phyloP scores from a whole-genome alignment of 352 stramenopile species.

The Globisporangium sylvaticum region DNA sequence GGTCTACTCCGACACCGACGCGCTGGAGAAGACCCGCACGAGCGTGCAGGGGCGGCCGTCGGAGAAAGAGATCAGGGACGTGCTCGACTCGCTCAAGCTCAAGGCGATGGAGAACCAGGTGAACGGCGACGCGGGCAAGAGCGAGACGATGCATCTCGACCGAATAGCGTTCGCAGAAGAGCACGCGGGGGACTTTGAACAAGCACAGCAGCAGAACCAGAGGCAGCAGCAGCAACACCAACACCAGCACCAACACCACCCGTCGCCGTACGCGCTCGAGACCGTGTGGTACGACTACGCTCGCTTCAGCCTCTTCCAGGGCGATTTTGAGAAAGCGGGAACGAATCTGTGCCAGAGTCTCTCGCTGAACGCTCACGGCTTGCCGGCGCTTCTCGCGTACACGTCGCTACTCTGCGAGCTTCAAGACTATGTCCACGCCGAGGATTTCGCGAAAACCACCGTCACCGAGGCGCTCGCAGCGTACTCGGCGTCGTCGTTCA shows the following conservation, averaged over 20 bases:
- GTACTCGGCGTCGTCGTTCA: constrained; percentile 10
- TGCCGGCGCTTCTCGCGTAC: constrained; percentile 45
- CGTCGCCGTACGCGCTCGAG: constrained; percentile 16
- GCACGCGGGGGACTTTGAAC: constrained; percentile 11
- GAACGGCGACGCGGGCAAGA: constrained; percentile 61
- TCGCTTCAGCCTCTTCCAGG: constrained; percentile 43
- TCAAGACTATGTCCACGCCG: constrained; percentile 36
- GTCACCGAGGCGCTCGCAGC: constrained; percentile 24
- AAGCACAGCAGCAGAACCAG: constrained; percentile 5
- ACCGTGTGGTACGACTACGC: constrained; percentile 66
- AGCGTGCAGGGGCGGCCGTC: constrained; percentile 18
- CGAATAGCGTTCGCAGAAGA: constrained; percentile 56
- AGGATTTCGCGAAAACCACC: constrained; percentile 42
- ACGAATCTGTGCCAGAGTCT: constrained; percentile 57
- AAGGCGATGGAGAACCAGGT: constrained; percentile 70
- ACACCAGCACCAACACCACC: neutral
- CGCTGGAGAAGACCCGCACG: constrained; percentile 32
- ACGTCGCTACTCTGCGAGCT: constrained; percentile 60
- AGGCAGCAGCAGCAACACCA: constrained; percentile 4
- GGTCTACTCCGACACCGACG: constrained; percentile 37
- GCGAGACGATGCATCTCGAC: constrained; percentile 58
- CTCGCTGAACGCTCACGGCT: constrained; percentile 32
- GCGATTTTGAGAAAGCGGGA: constrained; percentile 52
- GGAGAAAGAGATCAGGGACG: constrained; percentile 21
- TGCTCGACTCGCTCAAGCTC: constrained; percentile 36